phyloP scores from a whole-genome alignment of 495 filamentous ascomycete species.

The Hyaloscypha bicolor region DNA sequence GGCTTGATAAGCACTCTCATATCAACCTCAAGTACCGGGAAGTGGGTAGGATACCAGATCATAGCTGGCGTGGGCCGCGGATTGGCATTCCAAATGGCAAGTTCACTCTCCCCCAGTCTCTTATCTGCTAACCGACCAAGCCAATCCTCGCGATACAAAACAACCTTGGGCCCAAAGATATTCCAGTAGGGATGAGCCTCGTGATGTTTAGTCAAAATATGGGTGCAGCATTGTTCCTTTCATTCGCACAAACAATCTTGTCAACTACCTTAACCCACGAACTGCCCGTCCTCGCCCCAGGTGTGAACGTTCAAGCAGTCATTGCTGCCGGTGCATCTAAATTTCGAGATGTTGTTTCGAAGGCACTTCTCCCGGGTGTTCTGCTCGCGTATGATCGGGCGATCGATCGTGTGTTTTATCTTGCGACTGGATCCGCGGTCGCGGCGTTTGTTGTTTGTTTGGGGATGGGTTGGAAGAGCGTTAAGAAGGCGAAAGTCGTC shows the following conservation, averaged over 20 bases:
- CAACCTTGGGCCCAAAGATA: conserved; percentile 25
- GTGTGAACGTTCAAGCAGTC: conserved; percentile 33
- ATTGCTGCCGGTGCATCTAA: conserved; percentile 39
- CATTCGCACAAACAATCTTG: conserved; percentile 39
- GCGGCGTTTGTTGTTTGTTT: conserved; percentile 40
- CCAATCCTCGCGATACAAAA: conserved; percentile 44
- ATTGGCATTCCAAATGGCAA: conserved; percentile 21
- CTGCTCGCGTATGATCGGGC: conserved; percentile 47
- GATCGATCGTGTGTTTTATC: conserved; percentile 39
- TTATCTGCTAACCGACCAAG: conserved; percentile 5
- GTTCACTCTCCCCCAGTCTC: not conserved
- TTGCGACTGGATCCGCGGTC: conserved; percentile 37
- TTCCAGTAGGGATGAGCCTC: conserved; percentile 36
- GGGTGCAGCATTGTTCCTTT: conserved; percentile 38
- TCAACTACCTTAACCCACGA: conserved; percentile 32
- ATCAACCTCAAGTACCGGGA: conserved; percentile 8
- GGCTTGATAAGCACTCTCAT: conserved; percentile 38
- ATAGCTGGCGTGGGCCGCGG: conserved; percentile 22
- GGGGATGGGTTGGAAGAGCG: conserved; percentile 57
- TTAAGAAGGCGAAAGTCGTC: conserved; percentile 46
- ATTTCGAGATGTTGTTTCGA: conserved; percentile 41
- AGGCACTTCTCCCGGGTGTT: conserved; percentile 37
- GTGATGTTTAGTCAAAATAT: conserved; percentile 39
- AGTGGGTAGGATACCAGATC: conserved; percentile 31
- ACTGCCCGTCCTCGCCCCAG: conserved; percentile 34